A percentile compares a stretch with the other conserved stretches of the same genome.
phyloP scores from a whole-genome alignment of 345 rosid genomes.

The Salix suchowensis region DNA sequence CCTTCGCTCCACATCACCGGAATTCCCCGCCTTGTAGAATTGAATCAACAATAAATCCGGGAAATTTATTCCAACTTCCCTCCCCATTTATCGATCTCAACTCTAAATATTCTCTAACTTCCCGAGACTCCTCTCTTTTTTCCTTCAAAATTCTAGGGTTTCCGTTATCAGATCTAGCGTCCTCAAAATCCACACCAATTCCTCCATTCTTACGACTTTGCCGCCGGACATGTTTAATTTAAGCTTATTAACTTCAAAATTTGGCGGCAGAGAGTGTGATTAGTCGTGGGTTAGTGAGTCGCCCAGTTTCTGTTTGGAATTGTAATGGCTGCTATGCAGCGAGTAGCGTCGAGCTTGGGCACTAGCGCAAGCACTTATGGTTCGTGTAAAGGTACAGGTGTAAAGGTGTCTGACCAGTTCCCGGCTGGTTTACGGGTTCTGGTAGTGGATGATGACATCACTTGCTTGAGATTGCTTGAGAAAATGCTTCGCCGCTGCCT shows the following conservation, averaged over 20 bases:
- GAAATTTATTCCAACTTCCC: not conserved
- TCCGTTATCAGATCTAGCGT: not conserved
- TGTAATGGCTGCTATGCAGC: constrained; percentile 38
- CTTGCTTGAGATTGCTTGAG: constrained; percentile 58
- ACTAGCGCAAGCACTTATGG: constrained; percentile 14
- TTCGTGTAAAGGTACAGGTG: constrained; percentile 15
- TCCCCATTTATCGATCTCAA: not conserved
- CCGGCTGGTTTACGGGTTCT: constrained; percentile 71
- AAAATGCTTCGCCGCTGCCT: constrained; percentile 61
- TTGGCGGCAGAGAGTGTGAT: not conserved
- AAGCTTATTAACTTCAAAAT: not conserved
- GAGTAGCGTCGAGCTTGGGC: constrained; percentile 22
- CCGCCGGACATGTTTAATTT: not conserved
- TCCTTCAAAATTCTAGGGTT: not conserved
- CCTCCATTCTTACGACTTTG: not conserved
- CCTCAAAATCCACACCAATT: not conserved
- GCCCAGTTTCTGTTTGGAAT: not conserved
- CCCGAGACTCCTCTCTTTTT: not conserved
- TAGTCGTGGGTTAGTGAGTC: not conserved
- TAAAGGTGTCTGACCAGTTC: constrained; percentile 43
- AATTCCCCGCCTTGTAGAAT: not conserved
- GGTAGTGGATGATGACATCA: constrained; percentile 72
- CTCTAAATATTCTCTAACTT: not conserved
- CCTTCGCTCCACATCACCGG: not conserved
- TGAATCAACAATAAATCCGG: constrained; percentile 2